Evolutionary conservation across 208 protist species (phyloP), one percentile per base, ranked within the genome.

Genomic region (Porcisia deanei): DNA sequence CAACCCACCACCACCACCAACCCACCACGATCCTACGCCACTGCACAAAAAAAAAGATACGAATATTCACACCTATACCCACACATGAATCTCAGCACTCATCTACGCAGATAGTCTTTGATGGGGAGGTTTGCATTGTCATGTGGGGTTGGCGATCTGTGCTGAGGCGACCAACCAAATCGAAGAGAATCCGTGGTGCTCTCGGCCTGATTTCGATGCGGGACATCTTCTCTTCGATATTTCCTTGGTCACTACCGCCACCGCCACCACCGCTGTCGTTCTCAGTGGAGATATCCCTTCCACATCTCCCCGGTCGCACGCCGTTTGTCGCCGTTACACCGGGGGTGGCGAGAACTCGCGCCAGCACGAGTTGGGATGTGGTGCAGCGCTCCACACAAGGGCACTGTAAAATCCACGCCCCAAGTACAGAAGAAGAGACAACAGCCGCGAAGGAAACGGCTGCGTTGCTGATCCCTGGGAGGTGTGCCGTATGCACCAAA

Each of bases 241-340:
- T 30, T 30, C 30, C 30, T 30, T 30, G 30, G 30, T 0, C 30
- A 30, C 30, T 30, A 30, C 45, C 39, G 0, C 1, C 20, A 12
- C 20, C 43, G 20, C 8, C 67, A 20, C 67, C 49, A 16, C 16
- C 67, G 25, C 71, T 75, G 41, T 54, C 45, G 6, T 81, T 72
- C 71, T 71, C 76, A 7, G 41, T 81, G 22, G 77, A 76, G 57
- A 52, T 81, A 3, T 76, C 71, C 1, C 77, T 81, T 6, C 77
- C 77, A 0, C 77, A 81, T 49, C 64, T 76, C 30, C 71, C 77
- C 3, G 34, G 34, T 16, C 77, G 77, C 37, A 67, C 53, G 7
- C 77, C 77, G 2, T 66, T 80, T 25, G 43, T 14, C 1, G 57
- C n/a, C 37, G 68, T 37, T 67, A n/a, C 54, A 0, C 55, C 37